Evolutionary conservation across 495 filamentous ascomycete genomes (phyloP), one percentile per base, ranked within the genome.

Genomic region (Mytilinidion resinicola): DNA sequence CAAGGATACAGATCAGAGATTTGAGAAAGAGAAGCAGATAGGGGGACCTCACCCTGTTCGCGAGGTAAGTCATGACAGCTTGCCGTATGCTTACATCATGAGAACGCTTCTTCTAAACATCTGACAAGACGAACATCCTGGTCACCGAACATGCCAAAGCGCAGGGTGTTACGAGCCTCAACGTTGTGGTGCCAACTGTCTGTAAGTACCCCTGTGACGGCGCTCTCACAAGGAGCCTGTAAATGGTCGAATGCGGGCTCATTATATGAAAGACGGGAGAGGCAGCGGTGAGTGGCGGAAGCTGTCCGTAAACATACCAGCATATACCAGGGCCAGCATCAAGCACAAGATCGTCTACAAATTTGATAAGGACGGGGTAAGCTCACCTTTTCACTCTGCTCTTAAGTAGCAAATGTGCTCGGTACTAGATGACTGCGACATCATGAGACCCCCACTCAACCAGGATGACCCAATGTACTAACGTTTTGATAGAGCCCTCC

Each of bases 201-300:
- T 74, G 70, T 74, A 57, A 70, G 72, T 62, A 52, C 55, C 33
- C 20, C 53, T 41, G 11, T 15, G 54, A 49, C 47, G 10, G 33
- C 34, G 39, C 21, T 12, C 35, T 9, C n/a, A 42, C 52, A 8
- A 11, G 52, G 9, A 15, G 20, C 34, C 17, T 30, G 6, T 6
- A 2, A 30, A 30, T 30, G 25, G 25, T 30, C 6, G 25, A 30
- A 30, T 6, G 3, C 25, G 25, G 25, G 25, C 25, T 30, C 6
- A 30, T 6, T 30, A 30, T 30, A 30, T 30, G 25, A 59, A 60
- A 74, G 72, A 74, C 56, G 72, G 72, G 21, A 61, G 56, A 60
- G 72, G 72, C 34, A 67, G 44, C 39, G 72, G 72, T 43, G 43
- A 72, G 65, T 70, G 70, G 68, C 69, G 67, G 56, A 69, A 73